Conservation (phyloP, 345 rosid genomes). For the Eucalyptus regnans region DNA sequence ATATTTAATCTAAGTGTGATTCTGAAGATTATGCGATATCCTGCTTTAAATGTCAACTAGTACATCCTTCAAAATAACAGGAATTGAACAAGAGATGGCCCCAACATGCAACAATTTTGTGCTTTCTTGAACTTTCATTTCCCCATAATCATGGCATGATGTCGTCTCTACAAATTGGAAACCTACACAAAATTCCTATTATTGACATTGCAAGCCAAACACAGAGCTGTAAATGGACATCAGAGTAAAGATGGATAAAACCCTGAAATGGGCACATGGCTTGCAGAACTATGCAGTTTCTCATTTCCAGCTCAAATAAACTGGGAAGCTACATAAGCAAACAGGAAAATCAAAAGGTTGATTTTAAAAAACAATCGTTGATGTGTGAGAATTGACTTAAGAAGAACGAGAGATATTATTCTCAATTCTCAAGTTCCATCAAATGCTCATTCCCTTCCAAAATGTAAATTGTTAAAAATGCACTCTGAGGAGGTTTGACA, state of each 20-base stretch:
- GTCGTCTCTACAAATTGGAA: slow-evolving; percentile 46
- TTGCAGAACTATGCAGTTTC: slow-evolving; percentile 60
- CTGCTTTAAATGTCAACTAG: slow-evolving; percentile 93
- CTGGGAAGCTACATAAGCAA: slow-evolving; percentile 38
- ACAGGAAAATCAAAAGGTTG: not conserved
- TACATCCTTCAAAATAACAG: slow-evolving; percentile 69
- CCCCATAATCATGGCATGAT: slow-evolving; percentile 79
- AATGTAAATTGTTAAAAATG: not conserved
- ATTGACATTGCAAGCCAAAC: not conserved
- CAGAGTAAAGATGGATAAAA: not conserved
- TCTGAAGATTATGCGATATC: slow-evolving; percentile 32
- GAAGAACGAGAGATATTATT: not conserved
- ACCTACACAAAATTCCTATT: slow-evolving; percentile 55
- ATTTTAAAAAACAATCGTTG: not conserved
- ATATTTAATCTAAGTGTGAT: not conserved
- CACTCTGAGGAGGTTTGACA: not conserved
- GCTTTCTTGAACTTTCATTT: slow-evolving; percentile 88
- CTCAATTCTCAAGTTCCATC: not conserved
- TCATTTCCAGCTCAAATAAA: slow-evolving; percentile 71
- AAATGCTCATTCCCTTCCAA: not conserved
- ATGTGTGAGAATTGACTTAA: not conserved
- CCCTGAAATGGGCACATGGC: slow-evolving; percentile 83
- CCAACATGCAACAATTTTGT: slow-evolving; percentile 84
- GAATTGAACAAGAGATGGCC: slow-evolving; percentile 80
- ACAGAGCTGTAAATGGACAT: not conserved